Base-by-base conservation (phyloP, 768 basidiomycete genomes). In the Boletellus sp. region DNA sequence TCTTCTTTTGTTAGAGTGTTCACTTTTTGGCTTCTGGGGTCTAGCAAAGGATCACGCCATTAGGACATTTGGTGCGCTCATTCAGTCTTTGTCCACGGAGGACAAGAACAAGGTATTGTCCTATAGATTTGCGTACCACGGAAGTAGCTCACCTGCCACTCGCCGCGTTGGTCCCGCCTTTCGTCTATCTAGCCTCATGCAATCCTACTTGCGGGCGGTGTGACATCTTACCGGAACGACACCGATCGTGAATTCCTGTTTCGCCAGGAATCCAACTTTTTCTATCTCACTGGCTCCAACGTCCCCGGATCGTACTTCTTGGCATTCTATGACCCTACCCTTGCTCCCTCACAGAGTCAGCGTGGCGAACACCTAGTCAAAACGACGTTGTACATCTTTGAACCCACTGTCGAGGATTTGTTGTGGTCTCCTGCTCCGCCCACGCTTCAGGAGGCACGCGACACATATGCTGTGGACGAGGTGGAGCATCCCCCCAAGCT, bases 381-480 rank as follows among this genome's bases (percentile, higher is more conserved):
- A 10, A 65, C 80, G 7, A 78, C 83, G 7, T 74, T 97, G 31
- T 93, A 88, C 68, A 84, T 96, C 50, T 91, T 92, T 1, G 77
- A 87, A 47, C 79, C 81, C 17, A 81, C 85, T 45, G 72, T 82
- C 3, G 81, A 73, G 0, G 87, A 90, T 61, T 68, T 91, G 45
- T 83, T 96, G 83, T 97, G 94, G 94, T 87, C 84, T 6, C 82
- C 89, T 3, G 83, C 91, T 15, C 92, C 93, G 0, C 84, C 84
- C 0, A 81, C 88, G 0, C 70, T 85, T 1, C 68, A 80, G 16
- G 75, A 79, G 26, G 82, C 81, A 3, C 72, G 76, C 11, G 54
- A 65, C 16, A 75, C 76, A 12, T 77, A 87, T 57, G 77, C 86
- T 31, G 79, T 83, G 16, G 80, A 89, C n/a, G 59, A 69, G 12